Base-by-base conservation (phyloP, 1,284 basidiomycete species). In the Tylopilus orsonianus region DNA sequence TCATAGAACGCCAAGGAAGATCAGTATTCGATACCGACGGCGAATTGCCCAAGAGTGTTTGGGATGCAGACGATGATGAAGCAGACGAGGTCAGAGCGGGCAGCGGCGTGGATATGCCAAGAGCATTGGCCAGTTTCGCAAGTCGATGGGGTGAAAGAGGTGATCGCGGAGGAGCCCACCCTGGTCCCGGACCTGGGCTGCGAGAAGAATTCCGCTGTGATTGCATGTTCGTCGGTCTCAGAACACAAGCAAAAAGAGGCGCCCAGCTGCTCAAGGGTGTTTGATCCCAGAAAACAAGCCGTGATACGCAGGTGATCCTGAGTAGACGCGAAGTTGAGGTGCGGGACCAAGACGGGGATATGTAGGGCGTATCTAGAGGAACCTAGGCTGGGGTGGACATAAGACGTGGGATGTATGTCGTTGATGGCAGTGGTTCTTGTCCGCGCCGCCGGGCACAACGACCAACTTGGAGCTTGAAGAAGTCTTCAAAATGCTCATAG, bases 61-160 rank as follows among this genome's bases (percentile, higher is more conserved):
- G 64, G 24, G 72, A 68, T 29, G 67, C 59, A 37, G 71, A 67
- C 22, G 63, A 65, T 35, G 59, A 57, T 36, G 60, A 52, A 48
- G 59, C 43, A 54, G 68, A 60, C 42, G 65, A 49, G 46, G 50
- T 44, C 50, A 74, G 71, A 27, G 72, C 71, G 8, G 87, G 88
- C 36, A 85, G 64, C 1, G 87, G 87, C 0, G 83, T 84, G 2
- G 85, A 76, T 23, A 91, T 80, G 44, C 88, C 88, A 35, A 91
- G 79, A 2, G 89, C 88, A 60, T 91, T 91, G 20, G 87, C 88
- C 27, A 91, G 74, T 56, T 85, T 87, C 35, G 87, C 89, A 5
- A 91, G 78, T 13, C 84, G 75, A 57, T 86, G 77, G 10, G 89
- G 87, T 6, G 87, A 68, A 12, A 91, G 71, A 4, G 88, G 88